Conservation (phyloP, 116 monocot species). For the Phalaenopsis hybrid region DNA sequence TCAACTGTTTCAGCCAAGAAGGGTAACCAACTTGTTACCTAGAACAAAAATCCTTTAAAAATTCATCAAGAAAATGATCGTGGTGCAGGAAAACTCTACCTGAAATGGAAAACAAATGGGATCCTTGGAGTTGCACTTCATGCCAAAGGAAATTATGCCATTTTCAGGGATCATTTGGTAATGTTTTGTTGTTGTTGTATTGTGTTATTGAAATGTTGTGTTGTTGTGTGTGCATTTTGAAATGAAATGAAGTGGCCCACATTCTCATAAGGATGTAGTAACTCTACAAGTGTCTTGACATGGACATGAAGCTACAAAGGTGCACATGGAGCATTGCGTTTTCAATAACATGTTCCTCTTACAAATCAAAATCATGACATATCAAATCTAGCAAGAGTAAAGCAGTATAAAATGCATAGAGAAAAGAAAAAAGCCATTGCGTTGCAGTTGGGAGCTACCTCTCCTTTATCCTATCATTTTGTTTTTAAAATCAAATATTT, state of each 20-base stretch:
- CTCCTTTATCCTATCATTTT: background rate
- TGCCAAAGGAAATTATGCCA: background rate
- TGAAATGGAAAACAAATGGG: background rate
- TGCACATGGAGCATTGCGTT: background rate
- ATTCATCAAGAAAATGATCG: background rate
- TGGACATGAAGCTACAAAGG: background rate
- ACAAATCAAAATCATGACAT: background rate
- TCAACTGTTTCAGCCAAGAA: background rate
- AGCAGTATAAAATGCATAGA: background rate
- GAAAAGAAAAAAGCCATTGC: background rate
- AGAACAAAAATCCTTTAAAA: background rate
- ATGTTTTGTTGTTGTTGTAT: background rate
- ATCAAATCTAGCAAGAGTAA: background rate
- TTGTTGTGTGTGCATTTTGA: background rate
- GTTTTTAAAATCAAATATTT: background rate
- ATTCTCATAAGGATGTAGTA: background rate
- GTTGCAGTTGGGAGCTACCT: background rate
- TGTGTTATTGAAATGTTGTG: background rate
- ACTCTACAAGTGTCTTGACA: background rate
- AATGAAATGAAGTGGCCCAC: background rate
- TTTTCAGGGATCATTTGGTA: background rate
- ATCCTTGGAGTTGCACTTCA: background rate
- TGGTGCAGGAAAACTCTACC: background rate
- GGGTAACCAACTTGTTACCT: background rate
- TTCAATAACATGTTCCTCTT: background rate